Evolutionary conservation across 2,329 filamentous ascomycete genomes (phyloP), one percentile per base, ranked within the genome.

Genomic region (Epichloe hybrida): DNA sequence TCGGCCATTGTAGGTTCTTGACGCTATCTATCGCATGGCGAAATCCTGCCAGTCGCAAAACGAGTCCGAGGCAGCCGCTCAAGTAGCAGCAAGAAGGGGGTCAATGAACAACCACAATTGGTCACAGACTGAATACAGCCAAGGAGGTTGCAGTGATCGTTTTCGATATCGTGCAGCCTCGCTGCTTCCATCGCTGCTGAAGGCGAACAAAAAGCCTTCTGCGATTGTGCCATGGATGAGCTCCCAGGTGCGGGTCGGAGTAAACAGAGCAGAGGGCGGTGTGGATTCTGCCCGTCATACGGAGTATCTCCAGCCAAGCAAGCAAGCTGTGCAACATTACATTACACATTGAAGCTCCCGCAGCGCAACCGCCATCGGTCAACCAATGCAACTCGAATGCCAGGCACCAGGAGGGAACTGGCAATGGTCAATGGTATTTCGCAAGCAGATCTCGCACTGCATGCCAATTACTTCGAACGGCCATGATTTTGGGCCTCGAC

Each of bases 1-100:
- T 85, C 83, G 66, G 84, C 81, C 88, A 93, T 91, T 57, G 62
- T 71, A 60, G 63, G 55, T 44, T 23, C 56, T 64, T 57, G 57
- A 56, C 56, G 59, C 68, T 75, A 75, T 74, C 65, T 75, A 75
- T 74, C 65, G 70, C 73, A 75, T 74, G 59, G 58, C 68, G 65
- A 54, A 44, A 40, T 37, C 8, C 15, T 13, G n/a, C 37, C 37
- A 46, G 15, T 21, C 42, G 36, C 21, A 23, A 15, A 34, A 27
- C n/a, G 23, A 35, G n/a, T 37, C n/a, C 17, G 12, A 46, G 48
- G 6, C 48, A 23, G 41, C 48, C 42, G 12, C 42, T 50, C 42
- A 31, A 40, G 21, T 15, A 35, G 42, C 36, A 12, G 36, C 13
- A 8, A 9, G 8, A 20, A 35, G 11, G 15, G 21, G 15, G 39